phyloP scores from a whole-genome alignment of 2,329 filamentous ascomycete genomes.

The Monilinia laxa region DNA sequence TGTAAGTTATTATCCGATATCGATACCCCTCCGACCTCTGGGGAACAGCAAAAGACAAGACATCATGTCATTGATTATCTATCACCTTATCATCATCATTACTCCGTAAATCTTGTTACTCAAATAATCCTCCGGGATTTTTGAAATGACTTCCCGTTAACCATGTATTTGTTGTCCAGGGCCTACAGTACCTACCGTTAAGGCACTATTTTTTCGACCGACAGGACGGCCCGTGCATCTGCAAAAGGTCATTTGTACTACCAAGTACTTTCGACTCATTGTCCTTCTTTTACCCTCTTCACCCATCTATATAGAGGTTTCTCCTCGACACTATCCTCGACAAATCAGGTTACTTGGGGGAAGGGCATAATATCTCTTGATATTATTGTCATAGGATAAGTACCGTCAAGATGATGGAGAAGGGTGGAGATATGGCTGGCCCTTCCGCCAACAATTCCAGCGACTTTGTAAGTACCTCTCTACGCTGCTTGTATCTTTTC shows the following conservation, averaged over 20 bases:
- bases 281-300: neutral
- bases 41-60: neutral
- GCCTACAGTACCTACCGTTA: slow-evolving; percentile 1
- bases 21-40: neutral
- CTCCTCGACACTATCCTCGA: slow-evolving; percentile 8
- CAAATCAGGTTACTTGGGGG: neutral
- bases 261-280: slow-evolving; percentile 1
- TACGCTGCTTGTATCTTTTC: slow-evolving; percentile 1
- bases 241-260: slow-evolving; percentile 20
- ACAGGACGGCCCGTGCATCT: slow-evolving; percentile 16
- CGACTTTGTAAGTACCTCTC: slow-evolving; percentile 77
- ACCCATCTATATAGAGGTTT: slow-evolving; percentile 14
- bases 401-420: slow-evolving; percentile 36
- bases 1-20: slow-evolving; percentile 14
- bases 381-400: slow-evolving; percentile 13
- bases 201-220: slow-evolving; percentile 11
- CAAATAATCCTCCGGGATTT: slow-evolving; percentile 11
- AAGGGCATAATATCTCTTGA: neutral
- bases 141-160: slow-evolving; percentile 18
- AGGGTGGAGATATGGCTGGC: slow-evolving; percentile 37
- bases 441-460: slow-evolving; percentile 74
- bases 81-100: slow-evolving; percentile 4
- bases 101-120: neutral
- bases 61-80: neutral
- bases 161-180: slow-evolving; percentile 2